Percentiles rank a stretch among this genome's conserved stretches.
Conservation (phyloP, 371 early-diverging fungal genomes). For the Mortierella sp. region DNA sequence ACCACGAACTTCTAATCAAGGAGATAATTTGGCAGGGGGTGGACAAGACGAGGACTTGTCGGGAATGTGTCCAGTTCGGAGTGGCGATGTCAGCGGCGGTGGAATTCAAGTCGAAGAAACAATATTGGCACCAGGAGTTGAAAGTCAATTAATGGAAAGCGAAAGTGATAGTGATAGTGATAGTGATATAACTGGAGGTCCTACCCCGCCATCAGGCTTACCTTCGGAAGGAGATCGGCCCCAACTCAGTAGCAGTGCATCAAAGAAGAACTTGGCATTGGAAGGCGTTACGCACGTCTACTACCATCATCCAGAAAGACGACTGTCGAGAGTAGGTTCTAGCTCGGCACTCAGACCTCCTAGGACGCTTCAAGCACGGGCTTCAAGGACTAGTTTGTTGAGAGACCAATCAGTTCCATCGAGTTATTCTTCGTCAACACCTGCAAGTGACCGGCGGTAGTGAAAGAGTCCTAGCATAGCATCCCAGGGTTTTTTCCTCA, state of each 20-base stretch:
- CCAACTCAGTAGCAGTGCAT: neutral
- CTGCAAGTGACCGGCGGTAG: neutral
- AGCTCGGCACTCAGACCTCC: conserved; percentile 8
- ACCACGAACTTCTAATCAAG: conserved; percentile 36
- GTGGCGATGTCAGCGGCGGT: neutral
- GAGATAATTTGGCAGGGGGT: conserved; percentile 50
- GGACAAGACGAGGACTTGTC: conserved; percentile 49
- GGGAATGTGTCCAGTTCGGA: neutral
- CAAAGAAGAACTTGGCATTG: conserved; percentile 33
- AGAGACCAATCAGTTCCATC: conserved; percentile 6
- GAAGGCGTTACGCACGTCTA: conserved; percentile 56
- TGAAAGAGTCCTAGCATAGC: neutral
- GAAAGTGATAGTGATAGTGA: conserved; percentile 4
- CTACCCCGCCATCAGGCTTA: conserved; percentile 11
- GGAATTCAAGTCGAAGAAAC: neutral
- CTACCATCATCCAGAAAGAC: conserved; percentile 73
- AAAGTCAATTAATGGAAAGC: neutral
- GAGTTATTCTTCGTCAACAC: neutral
- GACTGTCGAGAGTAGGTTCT: conserved; percentile 48
- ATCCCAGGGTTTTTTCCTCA: neutral
- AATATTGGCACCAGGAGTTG: neutral
- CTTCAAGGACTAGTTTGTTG: conserved; percentile 19
- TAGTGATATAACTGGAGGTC: conserved; percentile 31
- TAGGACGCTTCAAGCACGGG: conserved; percentile 8
- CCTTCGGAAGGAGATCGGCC: conserved; percentile 1